These are phyloP conservation scores for Sporisorium scitamineum DNA, from an alignment of 1,284 basidiomycete genomes.

Conservation along the genomic window DNA sequence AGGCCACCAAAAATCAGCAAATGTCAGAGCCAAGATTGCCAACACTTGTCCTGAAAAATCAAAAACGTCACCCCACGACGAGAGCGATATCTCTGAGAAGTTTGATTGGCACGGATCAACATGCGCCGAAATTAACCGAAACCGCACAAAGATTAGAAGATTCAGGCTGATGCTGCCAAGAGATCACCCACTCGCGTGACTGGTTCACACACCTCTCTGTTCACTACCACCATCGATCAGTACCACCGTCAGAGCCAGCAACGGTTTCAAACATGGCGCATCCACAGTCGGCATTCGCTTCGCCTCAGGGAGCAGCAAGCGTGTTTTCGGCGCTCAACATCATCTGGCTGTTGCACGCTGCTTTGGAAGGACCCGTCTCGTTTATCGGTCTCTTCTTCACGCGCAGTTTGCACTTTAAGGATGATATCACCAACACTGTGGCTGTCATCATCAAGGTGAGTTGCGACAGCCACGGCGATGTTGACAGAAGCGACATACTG, in stretches of 20 bases:
- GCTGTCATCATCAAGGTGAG: conserved; percentile 79
- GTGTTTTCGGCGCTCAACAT: conserved; percentile 43
- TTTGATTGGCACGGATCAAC: conserved; percentile 21
- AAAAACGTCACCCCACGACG: conserved; percentile 2
- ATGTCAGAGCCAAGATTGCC: not conserved
- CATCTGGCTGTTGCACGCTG: conserved; percentile 81
- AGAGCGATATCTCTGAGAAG: not conserved
- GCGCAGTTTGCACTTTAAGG: conserved; percentile 75
- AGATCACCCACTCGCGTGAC: conserved; percentile 15
- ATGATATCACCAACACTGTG: conserved; percentile 83
- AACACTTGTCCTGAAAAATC: not conserved
- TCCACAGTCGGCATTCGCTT: conserved; percentile 43
- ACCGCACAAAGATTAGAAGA: not conserved
- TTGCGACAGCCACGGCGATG: conserved; percentile 1
- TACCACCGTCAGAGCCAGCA: not conserved
- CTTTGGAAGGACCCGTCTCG: conserved; percentile 79
- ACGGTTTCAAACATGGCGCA: conserved; percentile 37
- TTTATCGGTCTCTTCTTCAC: conserved; percentile 80
- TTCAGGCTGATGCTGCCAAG: too few relatives aligned
- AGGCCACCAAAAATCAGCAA: not conserved
- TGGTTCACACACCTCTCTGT: not conserved
- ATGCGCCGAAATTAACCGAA: conserved; percentile 15
- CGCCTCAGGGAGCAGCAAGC: conserved; percentile 9
- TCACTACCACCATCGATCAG: not conserved
- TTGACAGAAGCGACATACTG: not conserved